Evolutionary conservation across 495 filamentous ascomycete genomes (phyloP), one percentile per base, ranked within the genome.

Genomic region (Podospora bellae-mahoneyi): DNA sequence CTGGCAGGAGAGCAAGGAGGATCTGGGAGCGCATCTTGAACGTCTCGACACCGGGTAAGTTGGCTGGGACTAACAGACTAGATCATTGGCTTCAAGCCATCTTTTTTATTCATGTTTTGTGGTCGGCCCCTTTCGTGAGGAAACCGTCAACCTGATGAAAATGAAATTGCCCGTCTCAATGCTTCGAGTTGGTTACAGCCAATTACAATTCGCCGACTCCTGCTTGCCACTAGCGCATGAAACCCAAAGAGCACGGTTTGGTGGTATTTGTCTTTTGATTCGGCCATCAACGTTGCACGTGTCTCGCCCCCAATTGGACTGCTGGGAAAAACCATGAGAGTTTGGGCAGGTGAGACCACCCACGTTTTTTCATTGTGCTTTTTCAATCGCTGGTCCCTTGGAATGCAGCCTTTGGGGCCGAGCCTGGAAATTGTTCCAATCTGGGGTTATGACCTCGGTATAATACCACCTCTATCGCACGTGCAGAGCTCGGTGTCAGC

Each of bases 1-100:
- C 39, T 48, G 39, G 39, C 34, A 73, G 10, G n/a, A 70, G 48
- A n/a, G 62, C 56, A 28, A 69, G 61, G 54, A 65, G 44, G 26
- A 39, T 9, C 20, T 64, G 32, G 20, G 23, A 3, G 34, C 32
- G 66, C 66, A 69, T 69, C 39, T 27, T 65, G 39, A 48, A 32
- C 7, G 30, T 48, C 15, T 10, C 39, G 15, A 48, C 39, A 16
- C 3, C 13, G 39, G 39, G 9, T 48, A 10, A 48, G 7, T 16
- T 48, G 39, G 3, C 30, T 32, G 30, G 30, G 30, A 32, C 30
- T 32, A 1, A 23, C 23, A 23, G 23, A 39, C 34, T 48, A 10
- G 2, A 10, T 13, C 39, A 13, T 10, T 18, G 39, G 2, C 39
- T 48, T 48, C 0, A 2, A 16, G 7, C 39, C 1, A 48, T 48